Evolutionary conservation across 441 rosid genomes (phyloP).

Genomic region (Jatropha podagrica): DNA sequence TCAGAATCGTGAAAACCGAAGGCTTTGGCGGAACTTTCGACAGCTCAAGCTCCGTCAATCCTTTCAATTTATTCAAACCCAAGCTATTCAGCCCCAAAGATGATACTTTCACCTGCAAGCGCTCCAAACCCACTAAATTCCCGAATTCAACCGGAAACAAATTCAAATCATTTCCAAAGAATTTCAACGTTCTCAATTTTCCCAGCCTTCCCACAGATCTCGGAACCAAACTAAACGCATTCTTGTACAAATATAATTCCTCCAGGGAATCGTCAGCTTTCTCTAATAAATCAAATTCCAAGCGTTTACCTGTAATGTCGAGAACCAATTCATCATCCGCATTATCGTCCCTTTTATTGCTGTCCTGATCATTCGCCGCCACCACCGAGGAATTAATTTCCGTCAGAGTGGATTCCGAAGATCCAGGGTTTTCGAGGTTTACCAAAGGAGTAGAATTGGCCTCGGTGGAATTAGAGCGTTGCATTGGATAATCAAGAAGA

Average conservation of each 20-base stretch:
- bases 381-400: constrained; percentile 9
- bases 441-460: constrained; percentile 23
- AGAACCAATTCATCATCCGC: constrained; percentile 57
- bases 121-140: constrained; percentile 65
- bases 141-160: constrained; percentile 71
- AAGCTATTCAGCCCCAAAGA: constrained; percentile 61
- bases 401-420: constrained; percentile 16
- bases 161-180: constrained; percentile 77
- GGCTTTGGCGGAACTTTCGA: constrained; percentile 69
- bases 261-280: constrained; percentile 39
- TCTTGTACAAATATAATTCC: constrained; percentile 68
- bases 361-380: constrained; percentile 9
- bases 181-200: constrained; percentile 65
- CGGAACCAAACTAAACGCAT: constrained; percentile 76
- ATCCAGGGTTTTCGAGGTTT: constrained; percentile 29
- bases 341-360: constrained; percentile 15
- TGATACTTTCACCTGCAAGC: constrained; percentile 80
- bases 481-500: constrained; percentile 32
- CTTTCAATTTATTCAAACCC: constrained; percentile 60
- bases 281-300: constrained; percentile 63
- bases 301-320: constrained; percentile 65
- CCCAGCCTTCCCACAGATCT: constrained; percentile 55
- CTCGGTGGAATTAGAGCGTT: constrained; percentile 32
- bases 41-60: constrained; percentile 83
- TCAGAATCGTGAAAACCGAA: constrained; percentile 70